These are phyloP conservation scores for Erysimum cheiri DNA, from an alignment of 441 rosid species.

Conservation along the genomic window DNA sequence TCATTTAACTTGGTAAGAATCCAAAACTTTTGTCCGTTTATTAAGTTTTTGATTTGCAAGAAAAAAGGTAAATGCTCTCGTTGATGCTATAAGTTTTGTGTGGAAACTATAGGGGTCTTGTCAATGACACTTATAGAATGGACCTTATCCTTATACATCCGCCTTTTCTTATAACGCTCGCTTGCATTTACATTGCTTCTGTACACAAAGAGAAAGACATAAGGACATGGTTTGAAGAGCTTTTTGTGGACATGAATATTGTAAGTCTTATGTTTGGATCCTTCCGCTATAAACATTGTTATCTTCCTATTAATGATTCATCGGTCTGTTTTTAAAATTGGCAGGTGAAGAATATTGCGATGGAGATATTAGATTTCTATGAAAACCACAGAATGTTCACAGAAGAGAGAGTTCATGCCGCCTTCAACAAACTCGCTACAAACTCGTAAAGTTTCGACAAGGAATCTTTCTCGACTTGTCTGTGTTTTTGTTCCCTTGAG, in stretches of 20 bases:
- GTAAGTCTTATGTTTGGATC: too few relatives aligned
- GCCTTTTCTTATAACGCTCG: slow-evolving; percentile 84
- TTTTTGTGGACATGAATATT: slow-evolving; percentile 90
- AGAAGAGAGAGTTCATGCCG: slow-evolving; percentile 64
- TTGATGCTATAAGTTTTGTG: slow-evolving; percentile 22
- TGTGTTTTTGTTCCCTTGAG: slow-evolving; percentile 16
- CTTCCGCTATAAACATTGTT: too few relatives aligned
- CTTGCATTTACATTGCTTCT: slow-evolving; percentile 88
- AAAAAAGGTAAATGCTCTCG: slow-evolving; percentile 1
- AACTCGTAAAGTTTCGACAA: slow-evolving; percentile 46
- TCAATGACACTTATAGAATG: slow-evolving; percentile 95
- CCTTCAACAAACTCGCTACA: slow-evolving; percentile 67
- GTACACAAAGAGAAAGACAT: slow-evolving; percentile 77
- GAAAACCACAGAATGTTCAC: slow-evolving; percentile 65
- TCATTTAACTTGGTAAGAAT: slow-evolving; percentile 77
- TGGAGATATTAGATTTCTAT: slow-evolving; percentile 89
- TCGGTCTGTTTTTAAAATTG: slow-evolving; percentile 26
- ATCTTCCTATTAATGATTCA: too few relatives aligned
- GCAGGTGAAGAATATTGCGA: slow-evolving; percentile 89
- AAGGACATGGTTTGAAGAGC: slow-evolving; percentile 98
- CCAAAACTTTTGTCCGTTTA: slow-evolving; percentile 14
- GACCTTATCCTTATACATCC: slow-evolving; percentile 90
- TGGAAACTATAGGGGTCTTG: slow-evolving; percentile 78
- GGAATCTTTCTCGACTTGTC: slow-evolving; percentile 11
- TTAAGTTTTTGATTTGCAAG: slow-evolving; percentile 19